These are phyloP conservation scores for Daldinia concentrica DNA, from an alignment of 495 filamentous ascomycete species.

Conservation along the genomic window DNA sequence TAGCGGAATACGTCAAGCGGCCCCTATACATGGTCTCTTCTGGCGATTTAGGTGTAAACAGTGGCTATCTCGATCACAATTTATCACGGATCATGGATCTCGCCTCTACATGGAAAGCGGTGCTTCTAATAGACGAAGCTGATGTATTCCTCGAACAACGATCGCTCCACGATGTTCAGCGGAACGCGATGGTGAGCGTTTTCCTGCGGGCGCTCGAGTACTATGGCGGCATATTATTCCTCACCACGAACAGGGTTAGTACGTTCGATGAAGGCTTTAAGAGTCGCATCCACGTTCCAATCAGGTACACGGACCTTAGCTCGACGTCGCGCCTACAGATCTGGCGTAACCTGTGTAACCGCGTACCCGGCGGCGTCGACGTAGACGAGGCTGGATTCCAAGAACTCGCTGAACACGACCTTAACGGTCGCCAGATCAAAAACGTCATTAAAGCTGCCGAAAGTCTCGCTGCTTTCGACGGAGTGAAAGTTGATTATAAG, in stretches of 20 bases:
- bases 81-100: conserved; percentile 62
- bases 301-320: conserved; percentile 53
- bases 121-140: conserved; percentile 63
- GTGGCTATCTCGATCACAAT: conserved; percentile 38
- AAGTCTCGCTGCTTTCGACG: conserved; percentile 48
- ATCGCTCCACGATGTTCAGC: conserved; percentile 51
- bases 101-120: conserved; percentile 57
- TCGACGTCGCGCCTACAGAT: conserved; percentile 47
- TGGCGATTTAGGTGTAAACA: conserved; percentile 61
- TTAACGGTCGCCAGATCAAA: conserved; percentile 72
- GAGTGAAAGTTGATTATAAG: conserved; percentile 39
- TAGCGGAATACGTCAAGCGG: conserved; percentile 60
- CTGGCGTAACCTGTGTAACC: conserved; percentile 58
- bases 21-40: conserved; percentile 64
- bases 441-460: conserved; percentile 67
- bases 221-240: conserved; percentile 58
- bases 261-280: conserved; percentile 57
- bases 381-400: conserved; percentile 55
- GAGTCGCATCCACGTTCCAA: conserved; percentile 55
- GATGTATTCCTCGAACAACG: conserved; percentile 61
- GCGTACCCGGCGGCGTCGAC: conserved; percentile 50
- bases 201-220: conserved; percentile 60
- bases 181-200: conserved; percentile 58
- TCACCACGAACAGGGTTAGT: conserved; percentile 59
- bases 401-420: conserved; percentile 53